Evolutionary conservation across 2,329 filamentous ascomycete species (phyloP).

Genomic region (Cladosporium cucumerinum): DNA sequence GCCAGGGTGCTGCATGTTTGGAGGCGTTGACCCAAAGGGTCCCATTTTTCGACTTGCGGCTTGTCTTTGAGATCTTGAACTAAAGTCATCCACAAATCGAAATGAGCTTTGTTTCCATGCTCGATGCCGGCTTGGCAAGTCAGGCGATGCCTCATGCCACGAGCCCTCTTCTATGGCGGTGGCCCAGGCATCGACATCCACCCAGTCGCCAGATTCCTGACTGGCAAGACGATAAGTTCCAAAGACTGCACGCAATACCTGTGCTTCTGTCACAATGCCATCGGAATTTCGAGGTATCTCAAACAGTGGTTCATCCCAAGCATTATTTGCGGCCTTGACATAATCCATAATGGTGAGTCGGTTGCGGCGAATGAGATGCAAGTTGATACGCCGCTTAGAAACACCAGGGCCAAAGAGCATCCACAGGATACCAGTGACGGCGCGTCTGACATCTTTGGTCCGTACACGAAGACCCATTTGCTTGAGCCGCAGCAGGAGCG

Average conservation of each 20-base stretch:
- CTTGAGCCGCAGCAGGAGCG: conserved; percentile 28
- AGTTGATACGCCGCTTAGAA: conserved; percentile 25
- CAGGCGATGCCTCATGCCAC: neutral
- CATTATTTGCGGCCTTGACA: conserved; percentile 31
- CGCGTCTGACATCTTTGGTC: conserved; percentile 22
- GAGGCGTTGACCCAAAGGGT: neutral
- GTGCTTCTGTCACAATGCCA: neutral
- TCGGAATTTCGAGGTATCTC: neutral
- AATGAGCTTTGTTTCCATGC: neutral
- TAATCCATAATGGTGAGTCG: conserved; percentile 27
- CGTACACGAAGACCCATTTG: conserved; percentile 24
- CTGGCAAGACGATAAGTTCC: conserved; percentile 16
- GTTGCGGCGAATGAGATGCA: conserved; percentile 23
- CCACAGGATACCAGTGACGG: conserved; percentile 32
- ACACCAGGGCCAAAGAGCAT: conserved; percentile 35
- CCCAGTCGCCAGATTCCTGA: conserved; percentile 19
- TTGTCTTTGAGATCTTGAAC: neutral
- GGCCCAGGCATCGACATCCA: conserved; percentile 26
- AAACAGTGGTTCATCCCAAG: conserved; percentile 22
- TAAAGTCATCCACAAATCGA: neutral
- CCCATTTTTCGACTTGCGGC: neutral
- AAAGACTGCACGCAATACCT: conserved; percentile 26
- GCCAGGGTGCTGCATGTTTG: neutral
- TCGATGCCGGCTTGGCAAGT: neutral
- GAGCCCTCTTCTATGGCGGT: neutral